Evolutionary conservation across 176 grass and related monocot species (phyloP).

Genomic region (Carex cristatella): DNA sequence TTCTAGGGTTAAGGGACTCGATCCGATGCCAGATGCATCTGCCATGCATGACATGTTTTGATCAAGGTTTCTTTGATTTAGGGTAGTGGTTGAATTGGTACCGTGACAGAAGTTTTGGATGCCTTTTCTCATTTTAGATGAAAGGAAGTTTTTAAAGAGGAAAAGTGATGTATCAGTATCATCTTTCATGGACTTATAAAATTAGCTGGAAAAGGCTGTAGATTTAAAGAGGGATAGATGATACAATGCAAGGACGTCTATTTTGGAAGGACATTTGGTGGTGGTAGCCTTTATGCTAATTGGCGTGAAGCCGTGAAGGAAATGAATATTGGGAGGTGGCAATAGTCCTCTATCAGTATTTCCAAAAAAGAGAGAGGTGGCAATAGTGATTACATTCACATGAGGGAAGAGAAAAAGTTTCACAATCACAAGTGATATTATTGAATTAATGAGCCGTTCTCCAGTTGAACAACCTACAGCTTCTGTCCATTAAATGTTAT

Average conservation of each 20-base stretch:
- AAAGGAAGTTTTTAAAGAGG: conserved; percentile 30
- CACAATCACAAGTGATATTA: conserved; percentile 13
- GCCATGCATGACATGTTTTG: conserved; percentile 43
- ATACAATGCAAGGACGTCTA: neutral
- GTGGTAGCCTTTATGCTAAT: conserved; percentile 17
- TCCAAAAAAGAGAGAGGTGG: neutral
- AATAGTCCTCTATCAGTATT: neutral
- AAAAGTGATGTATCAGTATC: conserved; percentile 22
- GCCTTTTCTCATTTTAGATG: conserved; percentile 44
- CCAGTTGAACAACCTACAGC: neutral
- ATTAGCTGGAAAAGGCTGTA: neutral
- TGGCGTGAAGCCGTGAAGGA: conserved; percentile 51
- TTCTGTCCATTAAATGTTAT: neutral
- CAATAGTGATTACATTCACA: conserved; percentile 44
- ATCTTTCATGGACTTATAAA: conserved; percentile 18
- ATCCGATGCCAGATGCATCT: conserved; percentile 26
- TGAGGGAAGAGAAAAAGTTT: conserved; percentile 25
- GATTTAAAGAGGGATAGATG: conserved; percentile 16
- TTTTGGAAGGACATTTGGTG: conserved; percentile 13
- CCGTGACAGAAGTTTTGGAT: conserved; percentile 62
- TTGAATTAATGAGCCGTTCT: neutral
- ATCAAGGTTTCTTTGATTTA: conserved; percentile 37
- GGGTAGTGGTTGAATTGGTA: conserved; percentile 53
- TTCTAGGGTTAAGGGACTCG: conserved; percentile 48
- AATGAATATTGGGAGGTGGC: conserved; percentile 41